Conservation (phyloP, 148 eudicot genomes). For the Chenopodium quinoa region DNA sequence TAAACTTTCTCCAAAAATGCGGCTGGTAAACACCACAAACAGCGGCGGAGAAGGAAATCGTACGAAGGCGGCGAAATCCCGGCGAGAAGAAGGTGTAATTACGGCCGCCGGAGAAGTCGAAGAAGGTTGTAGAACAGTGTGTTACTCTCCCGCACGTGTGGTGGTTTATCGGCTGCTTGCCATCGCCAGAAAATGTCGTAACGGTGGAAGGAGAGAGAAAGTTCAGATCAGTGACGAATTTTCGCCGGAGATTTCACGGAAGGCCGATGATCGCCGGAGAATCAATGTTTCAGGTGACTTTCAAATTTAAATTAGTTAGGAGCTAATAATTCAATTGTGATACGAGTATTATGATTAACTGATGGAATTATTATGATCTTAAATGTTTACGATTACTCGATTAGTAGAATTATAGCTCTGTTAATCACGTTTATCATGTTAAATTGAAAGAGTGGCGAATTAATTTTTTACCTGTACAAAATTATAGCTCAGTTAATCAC, state of each 20-base stretch:
- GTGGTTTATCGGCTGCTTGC: constrained; percentile 30
- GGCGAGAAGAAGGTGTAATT: constrained; percentile 10
- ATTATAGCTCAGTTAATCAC: too few species aligned
- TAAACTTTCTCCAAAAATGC: neutral
- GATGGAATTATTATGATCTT: too few species aligned
- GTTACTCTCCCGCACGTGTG: constrained; percentile 38
- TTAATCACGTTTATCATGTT: too few species aligned
- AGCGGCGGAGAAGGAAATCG: neutral
- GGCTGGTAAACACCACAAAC: constrained; percentile 8
- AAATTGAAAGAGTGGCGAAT: too few species aligned
- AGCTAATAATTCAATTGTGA: too few species aligned
- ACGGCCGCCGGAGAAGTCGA: constrained; percentile 2
- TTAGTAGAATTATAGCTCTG: too few species aligned
- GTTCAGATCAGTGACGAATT: neutral
- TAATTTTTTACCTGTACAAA: too few species aligned
- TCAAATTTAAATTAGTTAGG: neutral
- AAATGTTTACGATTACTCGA: too few species aligned
- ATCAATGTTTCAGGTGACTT: constrained; percentile 22
- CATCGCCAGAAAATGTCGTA: constrained; percentile 16
- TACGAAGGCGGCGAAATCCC: constrained; percentile 6
- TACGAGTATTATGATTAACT: too few species aligned
- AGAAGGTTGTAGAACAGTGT: constrained; percentile 23
- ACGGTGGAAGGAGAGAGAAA: constrained; percentile 22
- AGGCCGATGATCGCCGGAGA: neutral
- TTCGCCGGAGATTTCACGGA: neutral